A percentile compares a stretch with the other conserved stretches of the same genome.
These are phyloP conservation scores for Lachancea waltii DNA, from an alignment of 805 yeast species.

Conservation along the genomic window DNA sequence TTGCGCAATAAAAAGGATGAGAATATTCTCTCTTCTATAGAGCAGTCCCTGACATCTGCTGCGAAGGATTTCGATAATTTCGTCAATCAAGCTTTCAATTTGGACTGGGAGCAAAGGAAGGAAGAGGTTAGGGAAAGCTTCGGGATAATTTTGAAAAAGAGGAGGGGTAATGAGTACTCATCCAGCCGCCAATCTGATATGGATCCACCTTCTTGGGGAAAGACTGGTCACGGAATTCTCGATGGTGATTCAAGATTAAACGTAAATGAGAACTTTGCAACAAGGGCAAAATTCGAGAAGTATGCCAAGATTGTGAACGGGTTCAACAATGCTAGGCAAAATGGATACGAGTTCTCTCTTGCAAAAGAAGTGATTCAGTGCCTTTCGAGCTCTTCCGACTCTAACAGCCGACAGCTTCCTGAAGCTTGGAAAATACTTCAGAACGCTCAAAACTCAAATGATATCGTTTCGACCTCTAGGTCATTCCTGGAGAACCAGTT, in stretches of 20 bases:
- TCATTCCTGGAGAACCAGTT: conserved; percentile 70
- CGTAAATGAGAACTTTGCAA: conserved; percentile 37
- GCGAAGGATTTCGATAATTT: conserved; percentile 77
- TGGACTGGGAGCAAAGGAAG: conserved; percentile 81
- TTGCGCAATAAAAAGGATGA: conserved; percentile 71
- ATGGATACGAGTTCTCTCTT: conserved; percentile 45
- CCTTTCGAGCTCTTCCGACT: conserved; percentile 50
- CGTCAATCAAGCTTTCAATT: conserved; percentile 61
- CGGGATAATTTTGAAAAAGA: conserved; percentile 44
- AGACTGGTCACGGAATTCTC: conserved; percentile 23
- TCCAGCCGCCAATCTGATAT: conserved; percentile 17
- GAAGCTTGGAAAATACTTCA: conserved; percentile 69
- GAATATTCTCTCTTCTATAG: conserved; percentile 74
- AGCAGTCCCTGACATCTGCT: conserved; percentile 65
- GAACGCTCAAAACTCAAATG: conserved; percentile 31
- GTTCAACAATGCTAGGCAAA: conserved; percentile 63
- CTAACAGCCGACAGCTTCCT: conserved; percentile 60
- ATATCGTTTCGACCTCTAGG: conserved; percentile 50
- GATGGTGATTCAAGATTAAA: conserved; percentile 34
- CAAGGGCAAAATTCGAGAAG: conserved; percentile 56
- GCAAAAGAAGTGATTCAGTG: conserved; percentile 55
- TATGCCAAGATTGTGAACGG: conserved; percentile 67
- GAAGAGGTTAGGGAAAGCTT: conserved; percentile 66
- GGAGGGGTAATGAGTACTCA: conserved; percentile 7
- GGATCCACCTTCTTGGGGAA: conserved; percentile 27